phyloP scores from a whole-genome alignment of 2,329 filamentous ascomycete species.

The Ascochyta lentis region DNA sequence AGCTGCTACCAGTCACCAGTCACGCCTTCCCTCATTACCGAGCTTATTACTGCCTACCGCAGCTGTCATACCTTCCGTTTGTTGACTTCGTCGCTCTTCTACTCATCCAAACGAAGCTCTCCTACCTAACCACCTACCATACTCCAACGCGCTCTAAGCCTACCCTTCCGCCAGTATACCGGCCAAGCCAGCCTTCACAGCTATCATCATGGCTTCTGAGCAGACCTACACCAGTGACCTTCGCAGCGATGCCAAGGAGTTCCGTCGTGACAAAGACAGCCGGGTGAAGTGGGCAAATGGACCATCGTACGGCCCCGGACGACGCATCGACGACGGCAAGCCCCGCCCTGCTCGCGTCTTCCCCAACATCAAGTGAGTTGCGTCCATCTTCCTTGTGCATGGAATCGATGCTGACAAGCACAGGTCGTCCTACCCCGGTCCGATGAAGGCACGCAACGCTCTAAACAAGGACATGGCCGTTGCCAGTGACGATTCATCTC shows the following conservation, averaged over 20 bases:
- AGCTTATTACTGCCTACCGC: constrained; percentile 38
- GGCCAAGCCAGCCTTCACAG: constrained; percentile 17
- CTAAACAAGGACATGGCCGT: constrained; percentile 55
- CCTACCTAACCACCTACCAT: constrained; percentile 4
- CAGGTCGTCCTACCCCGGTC: constrained; percentile 33
- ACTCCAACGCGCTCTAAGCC: constrained; percentile 7
- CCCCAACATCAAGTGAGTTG: constrained; percentile 39
- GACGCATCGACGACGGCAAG: constrained; percentile 43
- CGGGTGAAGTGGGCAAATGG: constrained; percentile 61
- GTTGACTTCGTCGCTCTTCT: constrained; percentile 18
- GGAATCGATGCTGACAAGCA: constrained; percentile 2
- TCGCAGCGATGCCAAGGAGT: constrained; percentile 61
- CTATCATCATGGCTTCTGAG: constrained; percentile 52
- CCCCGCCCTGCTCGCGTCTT: constrained; percentile 47
- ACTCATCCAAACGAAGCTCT: constrained; percentile 7
- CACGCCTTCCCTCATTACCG: constrained; percentile 34
- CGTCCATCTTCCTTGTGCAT: neutral
- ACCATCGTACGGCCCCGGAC: constrained; percentile 47
- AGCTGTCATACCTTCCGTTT: constrained; percentile 20
- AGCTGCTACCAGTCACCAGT: constrained; percentile 37
- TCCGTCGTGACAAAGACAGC: constrained; percentile 58
- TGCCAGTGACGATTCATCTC: constrained; percentile 51
- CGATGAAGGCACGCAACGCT: constrained; percentile 43
- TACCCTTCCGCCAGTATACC: constrained; percentile 7
- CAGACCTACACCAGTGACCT: constrained; percentile 60